These are phyloP conservation scores for Colletotrichum siamense DNA, from an alignment of 2,329 filamentous ascomycete species.

Conservation along the genomic window DNA sequence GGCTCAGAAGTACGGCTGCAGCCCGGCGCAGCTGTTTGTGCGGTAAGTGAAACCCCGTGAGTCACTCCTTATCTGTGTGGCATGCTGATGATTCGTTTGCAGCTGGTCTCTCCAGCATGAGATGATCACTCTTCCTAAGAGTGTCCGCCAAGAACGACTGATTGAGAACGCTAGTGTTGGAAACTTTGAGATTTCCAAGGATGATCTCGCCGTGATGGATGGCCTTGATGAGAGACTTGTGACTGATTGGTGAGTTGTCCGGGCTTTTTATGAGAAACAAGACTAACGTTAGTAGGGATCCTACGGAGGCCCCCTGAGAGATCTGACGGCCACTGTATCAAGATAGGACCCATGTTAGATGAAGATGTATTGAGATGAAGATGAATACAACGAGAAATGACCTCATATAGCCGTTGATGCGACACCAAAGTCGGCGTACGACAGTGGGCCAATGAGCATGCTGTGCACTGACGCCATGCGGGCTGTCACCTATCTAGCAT, in stretches of 20 bases:
- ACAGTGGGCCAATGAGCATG: background rate
- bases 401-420: no score
- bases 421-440: background rate
- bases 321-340: no score
- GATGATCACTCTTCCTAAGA: slow-evolving; percentile 78
- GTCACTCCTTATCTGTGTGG: no score
- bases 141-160: slow-evolving; percentile 65
- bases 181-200: slow-evolving; percentile 64
- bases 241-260: slow-evolving; percentile 62
- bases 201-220: slow-evolving; percentile 69
- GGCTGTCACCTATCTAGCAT: background rate
- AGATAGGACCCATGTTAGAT: background rate
- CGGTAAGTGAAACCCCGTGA: no score
- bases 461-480: background rate
- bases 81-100: background rate
- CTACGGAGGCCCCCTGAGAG: slow-evolving; percentile 31
- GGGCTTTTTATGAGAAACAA: background rate
- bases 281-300: slow-evolving; percentile 28
- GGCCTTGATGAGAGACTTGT: slow-evolving; percentile 74
- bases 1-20: slow-evolving; percentile 72
- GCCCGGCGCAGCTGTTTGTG: slow-evolving; percentile 76
- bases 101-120: slow-evolving; percentile 81
- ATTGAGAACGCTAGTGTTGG: slow-evolving; percentile 68
- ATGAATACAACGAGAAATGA: background rate
- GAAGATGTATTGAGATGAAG: background rate